Base-by-base conservation (phyloP, 106 monocot species). In the Dendrobium nobile region DNA sequence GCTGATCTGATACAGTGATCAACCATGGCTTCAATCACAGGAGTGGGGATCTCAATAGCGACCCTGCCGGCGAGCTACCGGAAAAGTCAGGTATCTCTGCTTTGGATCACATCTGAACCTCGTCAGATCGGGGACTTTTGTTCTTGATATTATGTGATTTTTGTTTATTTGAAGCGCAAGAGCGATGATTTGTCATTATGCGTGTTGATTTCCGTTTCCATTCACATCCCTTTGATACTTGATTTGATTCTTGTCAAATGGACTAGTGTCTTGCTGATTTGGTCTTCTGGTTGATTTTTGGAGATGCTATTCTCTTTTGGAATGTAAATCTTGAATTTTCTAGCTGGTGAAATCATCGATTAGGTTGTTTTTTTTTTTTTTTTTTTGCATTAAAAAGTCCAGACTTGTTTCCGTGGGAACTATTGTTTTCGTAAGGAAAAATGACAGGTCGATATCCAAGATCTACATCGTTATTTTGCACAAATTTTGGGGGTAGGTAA, bases 1-100 rank as follows among this genome's bases (percentile, higher is more conserved):
- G 31, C 37, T 40, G 70, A 33, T 70, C 37, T 17, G 33, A 37
- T 13, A 33, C 3, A 16, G 70, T 13, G 74, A n/a, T 74, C 19
- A 74, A 41, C 43, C 19, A 74, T 74, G 74, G 74, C 74, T 44
- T 74, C 74, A n/a, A 44, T 44, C 74, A 43, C 43, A 20, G 74
- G 74, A 8, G n/a, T n/a, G 74, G 44, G 74, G 74, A n/a, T 74
- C 74, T 74, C 74, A 9, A 74, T 44, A 0, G 5, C 20, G 13
- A 20, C 20, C 16, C 43, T 9, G 41, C 74, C 43, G 74, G 8
- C 74, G 41, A 74, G 43, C 43, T 74, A 7, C 74, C 43, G 74
- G 31, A 41, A 74, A 44, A 74, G 74, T 4, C 41, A 74, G 74
- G 74, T 74, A 43, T 44, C 13, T 0, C 37, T 70, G 3, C 68